These are phyloP conservation scores for Metarhizium robertsii DNA, from an alignment of 2,329 filamentous ascomycete genomes.

Conservation along the genomic window DNA sequence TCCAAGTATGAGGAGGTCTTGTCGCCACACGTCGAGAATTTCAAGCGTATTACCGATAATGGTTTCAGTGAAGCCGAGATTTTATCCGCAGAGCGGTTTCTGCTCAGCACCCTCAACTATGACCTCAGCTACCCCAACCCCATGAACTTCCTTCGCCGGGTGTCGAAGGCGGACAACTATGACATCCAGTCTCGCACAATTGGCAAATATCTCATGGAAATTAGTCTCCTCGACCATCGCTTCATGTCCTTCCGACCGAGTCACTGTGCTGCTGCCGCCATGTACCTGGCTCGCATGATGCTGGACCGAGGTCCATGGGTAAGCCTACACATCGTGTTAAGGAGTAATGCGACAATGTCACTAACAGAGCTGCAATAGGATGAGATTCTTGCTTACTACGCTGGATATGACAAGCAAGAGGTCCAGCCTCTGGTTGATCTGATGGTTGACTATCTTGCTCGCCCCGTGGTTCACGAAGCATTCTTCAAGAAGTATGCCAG, in stretches of 20 bases:
- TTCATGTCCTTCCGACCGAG: slow-evolving; percentile 88
- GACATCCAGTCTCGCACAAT: slow-evolving; percentile 96
- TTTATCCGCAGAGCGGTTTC: slow-evolving; percentile 90
- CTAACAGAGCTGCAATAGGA: slow-evolving; percentile 45
- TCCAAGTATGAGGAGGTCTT: slow-evolving; percentile 98
- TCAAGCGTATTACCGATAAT: slow-evolving; percentile 93
- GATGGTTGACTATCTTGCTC: slow-evolving; percentile 93
- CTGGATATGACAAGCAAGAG: slow-evolving; percentile 87
- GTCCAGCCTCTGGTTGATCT: slow-evolving; percentile 85
- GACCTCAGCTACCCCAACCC: slow-evolving; percentile 98
- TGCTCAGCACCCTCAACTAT: slow-evolving; percentile 85
- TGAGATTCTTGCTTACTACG: slow-evolving; percentile 77
- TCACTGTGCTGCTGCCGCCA: slow-evolving; percentile 82
- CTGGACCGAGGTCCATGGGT: slow-evolving; percentile 89
- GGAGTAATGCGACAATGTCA: slow-evolving; percentile 4
- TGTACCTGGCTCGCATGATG: slow-evolving; percentile 89
- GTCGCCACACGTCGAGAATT: slow-evolving; percentile 93
- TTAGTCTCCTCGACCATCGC: slow-evolving; percentile 87
- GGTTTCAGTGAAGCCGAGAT: slow-evolving; percentile 95
- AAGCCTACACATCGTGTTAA: slow-evolving; percentile 28
- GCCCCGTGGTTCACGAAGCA: slow-evolving; percentile 85
- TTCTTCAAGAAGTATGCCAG: slow-evolving; percentile 99
- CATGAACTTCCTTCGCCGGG: slow-evolving; percentile 98
- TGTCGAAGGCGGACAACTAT: slow-evolving; percentile 99
- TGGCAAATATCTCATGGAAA: slow-evolving; percentile 96